Evolutionary conservation across 805 yeast genomes (phyloP).

Genomic region (Spathaspora girioi): DNA sequence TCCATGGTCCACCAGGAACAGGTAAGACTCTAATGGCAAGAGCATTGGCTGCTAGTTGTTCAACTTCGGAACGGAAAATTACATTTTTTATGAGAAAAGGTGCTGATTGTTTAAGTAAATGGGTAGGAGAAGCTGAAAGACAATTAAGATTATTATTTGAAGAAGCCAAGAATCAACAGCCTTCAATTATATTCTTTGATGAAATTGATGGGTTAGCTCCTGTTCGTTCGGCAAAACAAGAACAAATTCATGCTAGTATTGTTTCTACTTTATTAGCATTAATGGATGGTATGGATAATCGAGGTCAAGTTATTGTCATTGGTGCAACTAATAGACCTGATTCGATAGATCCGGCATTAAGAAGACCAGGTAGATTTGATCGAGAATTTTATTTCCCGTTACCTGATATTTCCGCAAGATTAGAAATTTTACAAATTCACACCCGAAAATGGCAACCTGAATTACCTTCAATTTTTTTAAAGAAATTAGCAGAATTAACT

Average conservation of each 20-base stretch:
- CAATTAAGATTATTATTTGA: conserved; percentile 87
- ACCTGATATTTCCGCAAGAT: conserved; percentile 78
- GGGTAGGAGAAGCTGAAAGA: conserved; percentile 99
- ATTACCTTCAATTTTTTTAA: conserved; percentile 51
- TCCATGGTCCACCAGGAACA: conserved; percentile 99
- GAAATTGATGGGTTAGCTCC: conserved; percentile 99
- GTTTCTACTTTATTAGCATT: conserved; percentile 91
- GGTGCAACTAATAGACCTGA: conserved; percentile 99
- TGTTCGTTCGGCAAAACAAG: conserved; percentile 94
- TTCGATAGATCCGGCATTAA: conserved; percentile 94
- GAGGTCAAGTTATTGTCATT: conserved; percentile 96
- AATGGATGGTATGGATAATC: conserved; percentile 99
- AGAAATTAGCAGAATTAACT: conserved; percentile 71
- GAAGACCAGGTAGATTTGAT: conserved; percentile 97
- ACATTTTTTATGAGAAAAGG: conserved; percentile 98
- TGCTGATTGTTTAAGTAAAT: conserved; percentile 92
- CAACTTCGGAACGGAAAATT: conserved; percentile 77
- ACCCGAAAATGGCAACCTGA: conserved; percentile 88
- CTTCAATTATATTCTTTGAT: conserved; percentile 93
- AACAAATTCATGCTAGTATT: conserved; percentile 96
- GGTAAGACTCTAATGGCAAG: conserved; percentile 98
- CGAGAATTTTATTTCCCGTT: conserved; percentile 94
- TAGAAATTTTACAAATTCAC: conserved; percentile 76
- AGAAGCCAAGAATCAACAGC: conserved; percentile 95
- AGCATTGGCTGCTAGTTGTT: conserved; percentile 93